These are phyloP conservation scores for Vaccinium vitisidaea DNA, from an alignment of 148 eudicot genomes.

Conservation along the genomic window DNA sequence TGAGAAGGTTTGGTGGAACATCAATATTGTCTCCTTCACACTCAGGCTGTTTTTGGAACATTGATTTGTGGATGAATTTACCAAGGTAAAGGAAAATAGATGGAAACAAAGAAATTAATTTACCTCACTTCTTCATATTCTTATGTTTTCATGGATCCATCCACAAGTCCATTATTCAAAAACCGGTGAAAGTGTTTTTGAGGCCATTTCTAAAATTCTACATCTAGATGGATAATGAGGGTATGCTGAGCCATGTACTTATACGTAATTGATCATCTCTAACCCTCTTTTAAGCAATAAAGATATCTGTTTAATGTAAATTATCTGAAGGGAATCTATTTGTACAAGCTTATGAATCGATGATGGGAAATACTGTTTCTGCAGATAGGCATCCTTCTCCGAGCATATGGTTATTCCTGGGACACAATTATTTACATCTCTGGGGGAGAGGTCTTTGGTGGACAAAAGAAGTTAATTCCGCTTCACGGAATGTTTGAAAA, in stretches of 20 bases:
- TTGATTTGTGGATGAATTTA: not conserved
- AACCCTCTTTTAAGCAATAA: not conserved
- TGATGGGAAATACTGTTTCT: not conserved
- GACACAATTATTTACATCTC: slow-evolving; percentile 78
- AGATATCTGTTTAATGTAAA: not conserved
- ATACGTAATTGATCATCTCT: not conserved
- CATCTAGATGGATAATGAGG: not conserved
- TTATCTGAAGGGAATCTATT: not conserved
- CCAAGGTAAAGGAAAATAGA: not conserved
- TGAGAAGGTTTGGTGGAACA: not conserved
- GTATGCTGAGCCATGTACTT: not conserved
- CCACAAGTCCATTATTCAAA: not conserved
- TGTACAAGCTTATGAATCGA: not conserved
- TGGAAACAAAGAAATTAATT: not conserved
- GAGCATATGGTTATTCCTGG: slow-evolving; percentile 84
- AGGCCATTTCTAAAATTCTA: not conserved
- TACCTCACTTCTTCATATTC: not conserved
- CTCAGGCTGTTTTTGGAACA: not conserved
- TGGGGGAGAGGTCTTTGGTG: slow-evolving; percentile 98
- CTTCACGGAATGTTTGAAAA: slow-evolving; percentile 94
- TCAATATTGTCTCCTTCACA: not conserved
- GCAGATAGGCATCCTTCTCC: slow-evolving; percentile 83
- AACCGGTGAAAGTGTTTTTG: not conserved
- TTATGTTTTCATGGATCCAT: not conserved
- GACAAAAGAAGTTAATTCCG: slow-evolving; percentile 74